phyloP scores from a whole-genome alignment of 1,284 basidiomycete species.

The Pseudozyma hubeiensis region DNA sequence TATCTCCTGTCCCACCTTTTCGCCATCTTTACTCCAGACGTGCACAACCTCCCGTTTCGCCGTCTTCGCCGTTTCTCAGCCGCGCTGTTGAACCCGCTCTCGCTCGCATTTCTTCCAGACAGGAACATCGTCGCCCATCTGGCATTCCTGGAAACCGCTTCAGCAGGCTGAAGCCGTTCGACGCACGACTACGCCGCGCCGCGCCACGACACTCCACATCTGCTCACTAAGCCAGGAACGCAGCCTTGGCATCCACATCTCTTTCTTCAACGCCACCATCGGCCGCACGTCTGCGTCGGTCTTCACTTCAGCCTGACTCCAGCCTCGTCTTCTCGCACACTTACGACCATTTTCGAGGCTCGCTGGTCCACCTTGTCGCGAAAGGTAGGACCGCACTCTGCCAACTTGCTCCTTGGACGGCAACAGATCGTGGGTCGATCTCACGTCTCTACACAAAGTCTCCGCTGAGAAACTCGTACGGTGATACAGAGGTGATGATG shows the following conservation, averaged over 20 bases:
- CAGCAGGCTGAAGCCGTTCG: conserved; percentile 24
- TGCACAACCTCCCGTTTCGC: not conserved
- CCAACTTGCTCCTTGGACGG: not conserved
- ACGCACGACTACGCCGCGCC: not conserved
- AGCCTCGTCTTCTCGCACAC: too few species aligned
- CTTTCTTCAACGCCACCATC: not conserved
- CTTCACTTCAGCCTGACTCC: not conserved
- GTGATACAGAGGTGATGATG: conserved; percentile 19
- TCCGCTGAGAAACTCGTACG: not conserved
- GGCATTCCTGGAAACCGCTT: not conserved
- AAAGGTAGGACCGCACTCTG: too few species aligned
- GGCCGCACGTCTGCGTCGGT: too few species aligned
- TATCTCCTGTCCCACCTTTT: not conserved
- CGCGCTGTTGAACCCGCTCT: not conserved
- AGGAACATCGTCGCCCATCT: conserved; percentile 1
- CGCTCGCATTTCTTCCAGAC: conserved; percentile 22
- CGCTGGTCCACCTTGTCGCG: too few species aligned
- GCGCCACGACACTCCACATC: not conserved
- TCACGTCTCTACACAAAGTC: not conserved
- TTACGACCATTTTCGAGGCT: too few species aligned
- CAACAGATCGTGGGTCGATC: not conserved
- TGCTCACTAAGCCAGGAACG: conserved; percentile 10
- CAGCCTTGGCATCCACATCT: not conserved
- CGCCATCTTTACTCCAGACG: not conserved
- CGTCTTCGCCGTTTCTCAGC: not conserved